Evolutionary conservation across 495 filamentous ascomycete genomes (phyloP), one percentile per base, ranked within the genome.

Genomic region (Mycothermus thermophilus): DNA sequence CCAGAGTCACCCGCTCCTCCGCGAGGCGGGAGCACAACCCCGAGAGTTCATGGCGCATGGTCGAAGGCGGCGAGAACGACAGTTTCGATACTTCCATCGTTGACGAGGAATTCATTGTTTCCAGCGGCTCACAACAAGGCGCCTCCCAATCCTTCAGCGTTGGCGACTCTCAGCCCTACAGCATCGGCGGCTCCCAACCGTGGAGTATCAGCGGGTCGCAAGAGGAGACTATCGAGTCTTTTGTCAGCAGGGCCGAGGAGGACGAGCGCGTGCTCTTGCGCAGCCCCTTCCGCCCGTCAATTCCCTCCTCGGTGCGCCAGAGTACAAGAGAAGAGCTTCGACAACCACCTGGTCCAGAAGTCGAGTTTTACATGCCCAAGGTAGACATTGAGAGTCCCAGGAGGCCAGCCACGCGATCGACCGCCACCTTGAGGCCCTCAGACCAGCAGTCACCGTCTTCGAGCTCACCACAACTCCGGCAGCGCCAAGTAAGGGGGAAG

Each of bases 21-120:
- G 30, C 40, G 22, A 40, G 44, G 32, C 46, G 39, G 14, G 44
- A 47, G 24, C 24, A 58, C 15, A 49, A 53, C 11, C 53, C 63
- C 14, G 59, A 59, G 39, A 54, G 57, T 37, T 66, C 64, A 4
- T 68, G 64, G 64, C 64, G 64, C 41, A 54, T 68, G 52, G 62
- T 68, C 13, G 63, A 68, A 33, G 59, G 54, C 30, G 57, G 60
- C 34, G 63, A 64, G 31, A 65, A 67, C 38, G 64, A 67, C 37
- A 65, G 61, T 37, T 65, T 67, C 45, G 64, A 67, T 34, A 63
- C 62, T 1, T 54, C 55, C 5, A 52, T 65, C 20, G 34, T 60
- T 19, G 59, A 57, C 8, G 48, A 55, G 5, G 52, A 63, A 18
- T 40, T 57, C n/a, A 30, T 54, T 40, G 26, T 53, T 14, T 59